Evolutionary conservation across 345 rosid genomes (phyloP).

Genomic region (Populus nigra): DNA sequence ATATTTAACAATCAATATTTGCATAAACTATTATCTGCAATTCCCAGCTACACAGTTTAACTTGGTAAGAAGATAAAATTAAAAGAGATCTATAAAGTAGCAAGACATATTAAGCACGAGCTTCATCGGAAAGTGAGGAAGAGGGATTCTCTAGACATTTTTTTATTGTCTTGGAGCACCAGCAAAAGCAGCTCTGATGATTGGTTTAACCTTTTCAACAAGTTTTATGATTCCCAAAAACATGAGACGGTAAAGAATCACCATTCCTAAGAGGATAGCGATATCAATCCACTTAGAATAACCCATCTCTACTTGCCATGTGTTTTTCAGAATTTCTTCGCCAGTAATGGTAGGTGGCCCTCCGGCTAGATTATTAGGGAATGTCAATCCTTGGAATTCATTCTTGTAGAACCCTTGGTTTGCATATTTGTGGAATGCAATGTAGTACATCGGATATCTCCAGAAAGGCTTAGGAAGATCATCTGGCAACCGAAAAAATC

Average conservation of each 20-base stretch:
- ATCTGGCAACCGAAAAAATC: conserved; percentile 42
- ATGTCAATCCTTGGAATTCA: conserved; percentile 24
- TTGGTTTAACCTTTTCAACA: conserved; percentile 16
- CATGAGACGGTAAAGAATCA: conserved; percentile 25
- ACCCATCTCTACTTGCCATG: conserved; percentile 32
- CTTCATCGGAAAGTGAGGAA: too few relatives aligned
- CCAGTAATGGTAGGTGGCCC: conserved; percentile 12
- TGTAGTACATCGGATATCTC: conserved; percentile 47
- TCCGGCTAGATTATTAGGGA: conserved; percentile 15
- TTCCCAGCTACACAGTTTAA: too few relatives aligned
- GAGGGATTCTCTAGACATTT: not conserved
- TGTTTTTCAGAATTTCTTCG: conserved; percentile 24
- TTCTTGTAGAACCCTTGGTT: conserved; percentile 36
- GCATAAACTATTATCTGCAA: too few relatives aligned
- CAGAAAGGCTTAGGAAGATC: conserved; percentile 47
- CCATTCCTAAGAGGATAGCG: conserved; percentile 23
- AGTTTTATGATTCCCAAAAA: conserved; percentile 22
- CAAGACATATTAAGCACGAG: too few relatives aligned
- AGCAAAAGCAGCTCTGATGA: not conserved
- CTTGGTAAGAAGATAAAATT: too few relatives aligned
- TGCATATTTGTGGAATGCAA: conserved; percentile 35
- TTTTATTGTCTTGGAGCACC: not conserved
- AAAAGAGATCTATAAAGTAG: too few relatives aligned
- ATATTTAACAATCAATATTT: too few relatives aligned
- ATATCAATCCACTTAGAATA: conserved; percentile 36